Evolutionary conservation across 2,329 filamentous ascomycete genomes (phyloP), one percentile per base, ranked within the genome.

Genomic region (Pseudogymnoascus sp.): DNA sequence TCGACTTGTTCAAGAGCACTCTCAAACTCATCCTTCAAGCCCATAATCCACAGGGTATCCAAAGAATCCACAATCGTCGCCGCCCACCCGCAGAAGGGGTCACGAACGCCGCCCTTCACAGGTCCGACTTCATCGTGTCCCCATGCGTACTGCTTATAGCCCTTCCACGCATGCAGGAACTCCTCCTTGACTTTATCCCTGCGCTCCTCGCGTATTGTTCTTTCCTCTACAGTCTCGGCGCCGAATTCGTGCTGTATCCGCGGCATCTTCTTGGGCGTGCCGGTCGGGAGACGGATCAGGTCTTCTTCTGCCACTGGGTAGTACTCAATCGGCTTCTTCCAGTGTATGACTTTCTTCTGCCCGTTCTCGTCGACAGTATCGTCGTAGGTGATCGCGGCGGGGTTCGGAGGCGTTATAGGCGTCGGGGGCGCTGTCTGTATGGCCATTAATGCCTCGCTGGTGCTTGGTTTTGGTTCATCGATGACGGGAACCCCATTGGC

Each of bases 71-170:
- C 89, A 63, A 96, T 71, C 0, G 91, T 95, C 7, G 91, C 91
- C 14, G 89, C 90, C 91, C 91, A 96, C 41, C 89, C 90, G 69
- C 91, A 93, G 74, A 97, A 97, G 0, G 91, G 90, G 71, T 97
- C 89, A 35, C 83, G 84, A 65, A 77, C 84, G 5, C 75, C 75
- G 60, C 86, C 86, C 33, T 82, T 82, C 14, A 93, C 77, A 1
- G 94, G 94, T 36, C 76, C 79, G 12, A 97, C 76, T 75, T 97
- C 94, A 71, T 99, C 94, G 66, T 93, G 88, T 64, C 87, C 83
- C 85, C 90, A 94, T 3, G 91, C 93, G 68, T 86, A 80, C 63
- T 84, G 78, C 69, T 83, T 88, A 75, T 97, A 99, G 12, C 89
- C 90, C 1, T 79, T 75, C 94, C 94, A 97, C 1, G 90, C 85